Evolutionary conservation across 805 yeast species (phyloP).

Genomic region (Lipomyces anomalus): DNA sequence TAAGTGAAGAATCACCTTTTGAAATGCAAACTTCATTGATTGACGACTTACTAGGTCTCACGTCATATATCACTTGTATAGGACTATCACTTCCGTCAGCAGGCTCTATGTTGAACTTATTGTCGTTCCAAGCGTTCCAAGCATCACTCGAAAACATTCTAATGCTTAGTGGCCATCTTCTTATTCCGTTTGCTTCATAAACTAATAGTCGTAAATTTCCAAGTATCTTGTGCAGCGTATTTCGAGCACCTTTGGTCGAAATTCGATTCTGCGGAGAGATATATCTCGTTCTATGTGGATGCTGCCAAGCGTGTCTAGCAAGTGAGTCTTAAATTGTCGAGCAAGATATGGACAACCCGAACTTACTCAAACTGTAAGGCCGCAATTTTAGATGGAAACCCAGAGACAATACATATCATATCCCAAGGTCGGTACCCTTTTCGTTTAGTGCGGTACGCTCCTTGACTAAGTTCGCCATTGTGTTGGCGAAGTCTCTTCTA

Average conservation of each 20-base stretch:
- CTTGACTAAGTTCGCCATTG: conserved; percentile 65
- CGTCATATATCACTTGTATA: background rate
- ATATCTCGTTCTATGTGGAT: conserved; percentile 59
- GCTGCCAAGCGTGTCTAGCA: conserved; percentile 67
- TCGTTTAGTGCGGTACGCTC: conserved; percentile 62
- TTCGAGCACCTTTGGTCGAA: conserved; percentile 24
- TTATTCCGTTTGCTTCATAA: conserved; percentile 22
- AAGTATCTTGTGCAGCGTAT: conserved; percentile 26
- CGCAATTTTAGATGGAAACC: conserved; percentile 62
- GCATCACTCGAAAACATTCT: conserved; percentile 29
- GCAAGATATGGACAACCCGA: background rate
- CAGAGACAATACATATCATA: conserved; percentile 56
- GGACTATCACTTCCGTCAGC: background rate
- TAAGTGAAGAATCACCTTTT: too few relatives aligned
- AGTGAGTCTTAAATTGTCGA: background rate
- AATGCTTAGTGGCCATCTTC: conserved; percentile 27
- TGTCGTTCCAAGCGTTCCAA: conserved; percentile 26
- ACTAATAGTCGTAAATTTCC: conserved; percentile 30
- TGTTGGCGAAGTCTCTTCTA: conserved; percentile 62
- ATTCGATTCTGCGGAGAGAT: conserved; percentile 41
- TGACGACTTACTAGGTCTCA: background rate
- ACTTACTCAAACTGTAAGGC: conserved; percentile 66
- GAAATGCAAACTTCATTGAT: background rate
- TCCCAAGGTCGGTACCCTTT: conserved; percentile 68
- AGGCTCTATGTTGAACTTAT: conserved; percentile 23